Evolutionary conservation across 768 basidiomycete species (phyloP), one percentile per base, ranked within the genome.

Genomic region (Tulasnella sp.): DNA sequence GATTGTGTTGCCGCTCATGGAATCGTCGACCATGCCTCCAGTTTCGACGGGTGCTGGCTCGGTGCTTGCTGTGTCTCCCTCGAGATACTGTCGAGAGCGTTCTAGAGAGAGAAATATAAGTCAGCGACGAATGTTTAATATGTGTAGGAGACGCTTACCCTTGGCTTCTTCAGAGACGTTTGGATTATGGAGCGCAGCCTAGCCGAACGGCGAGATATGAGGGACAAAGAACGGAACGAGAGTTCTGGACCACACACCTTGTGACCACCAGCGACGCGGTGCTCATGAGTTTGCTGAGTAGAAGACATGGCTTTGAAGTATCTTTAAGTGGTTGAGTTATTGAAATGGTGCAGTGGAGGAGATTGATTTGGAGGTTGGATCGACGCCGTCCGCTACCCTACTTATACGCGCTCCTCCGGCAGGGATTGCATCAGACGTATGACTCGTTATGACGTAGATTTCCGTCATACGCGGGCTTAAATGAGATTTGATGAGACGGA

Each of bases 131-230:
- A 31, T 14, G 58, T 5, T 34, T 3, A 29, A 34, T 31, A 15
- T 25, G 40, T 14, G 29, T 31, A 39, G 25, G 17, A n/a, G 17
- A 7, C 22, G 15, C 34, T 34, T 36, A 72, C 79, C 79, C 75
- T 83, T 83, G 74, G 82, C 81, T 74, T 81, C 80, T 68, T 82
- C 80, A 29, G 79, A 78, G 37, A 80, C 79, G 54, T 79, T 77
- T 39, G 82, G 82, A 78, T 83, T 82, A 40, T 80, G 78, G 42
- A 83, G 76, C 15, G 81, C 80, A 42, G 82, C 81, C 58, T 64
- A 12, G 12, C 31, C 22, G 9, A 5, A 25, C 3, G 29, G 9
- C 22, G 17, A 22, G 42, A n/a, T 29, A 12, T 64, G 7, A 25
- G 9, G 0, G 29, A 25, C 31, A 17, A 17, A 17, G 9, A 17